Conservation (phyloP, 176 grass and related monocot genomes). For the Aegilops longissima region DNA sequence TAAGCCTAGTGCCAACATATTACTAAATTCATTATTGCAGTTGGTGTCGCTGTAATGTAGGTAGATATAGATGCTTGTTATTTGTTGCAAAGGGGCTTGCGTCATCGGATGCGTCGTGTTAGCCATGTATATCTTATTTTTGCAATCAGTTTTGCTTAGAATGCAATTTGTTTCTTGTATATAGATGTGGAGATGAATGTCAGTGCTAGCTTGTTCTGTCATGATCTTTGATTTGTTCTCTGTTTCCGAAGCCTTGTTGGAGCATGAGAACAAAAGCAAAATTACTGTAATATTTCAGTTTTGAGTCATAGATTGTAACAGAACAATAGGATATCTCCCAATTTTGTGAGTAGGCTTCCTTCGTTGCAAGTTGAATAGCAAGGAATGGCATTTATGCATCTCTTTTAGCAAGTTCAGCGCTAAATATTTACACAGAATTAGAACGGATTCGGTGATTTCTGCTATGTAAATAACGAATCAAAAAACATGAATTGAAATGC, state of each 20-base stretch:
- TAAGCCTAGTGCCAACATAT: slow-evolving; percentile 13
- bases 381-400: neutral
- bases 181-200: slow-evolving; percentile 41
- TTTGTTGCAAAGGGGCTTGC: slow-evolving; percentile 21
- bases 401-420: neutral
- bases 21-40: slow-evolving; percentile 44
- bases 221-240: slow-evolving; percentile 27
- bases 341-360: neutral
- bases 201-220: slow-evolving; percentile 31
- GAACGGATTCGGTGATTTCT: no score
- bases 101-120: neutral
- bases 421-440: no score
- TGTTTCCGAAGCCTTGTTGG: slow-evolving; percentile 14
- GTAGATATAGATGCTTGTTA: slow-evolving; percentile 25
- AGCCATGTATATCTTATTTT: slow-evolving; percentile 60
- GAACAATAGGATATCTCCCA: neutral
- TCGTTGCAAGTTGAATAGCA: neutral
- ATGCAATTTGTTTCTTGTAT: slow-evolving; percentile 54
- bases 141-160: slow-evolving; percentile 47
- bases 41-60: slow-evolving; percentile 46
- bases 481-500: no score
- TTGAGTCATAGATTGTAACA: neutral
- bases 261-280: slow-evolving; percentile 18
- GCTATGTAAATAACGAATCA: no score
- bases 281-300: neutral